Evolutionary conservation across 164 flowering plant genomes (phyloP).

Genomic region (Buxus sempervirens): DNA sequence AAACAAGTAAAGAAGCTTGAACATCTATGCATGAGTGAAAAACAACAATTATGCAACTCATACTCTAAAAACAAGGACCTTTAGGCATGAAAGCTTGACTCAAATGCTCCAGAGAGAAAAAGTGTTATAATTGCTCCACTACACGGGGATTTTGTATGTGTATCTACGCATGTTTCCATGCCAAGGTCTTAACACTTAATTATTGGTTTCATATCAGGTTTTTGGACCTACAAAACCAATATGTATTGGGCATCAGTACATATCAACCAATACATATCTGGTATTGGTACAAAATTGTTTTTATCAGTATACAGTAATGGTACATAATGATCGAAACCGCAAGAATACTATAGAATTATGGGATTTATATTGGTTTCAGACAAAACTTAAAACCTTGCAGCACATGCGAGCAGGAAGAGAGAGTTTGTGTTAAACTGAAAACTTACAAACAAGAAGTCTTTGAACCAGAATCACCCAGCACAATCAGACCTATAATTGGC

Average conservation of each 20-base stretch:
- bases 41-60: too few species aligned
- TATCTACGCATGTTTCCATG: not conserved
- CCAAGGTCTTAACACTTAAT: too few species aligned
- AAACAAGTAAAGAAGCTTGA: slow-evolving; percentile 4
- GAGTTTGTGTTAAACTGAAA: slow-evolving; percentile 10
- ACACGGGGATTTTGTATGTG: not conserved
- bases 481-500: slow-evolving; percentile 57
- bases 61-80: not conserved
- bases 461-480: slow-evolving; percentile 34
- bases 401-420: not conserved
- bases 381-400: too few species aligned
- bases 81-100: not conserved
- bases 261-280: too few species aligned
- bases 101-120: not conserved
- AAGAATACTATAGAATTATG: too few species aligned
- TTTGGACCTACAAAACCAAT: too few species aligned
- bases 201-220: too few species aligned
- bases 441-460: slow-evolving; percentile 68
- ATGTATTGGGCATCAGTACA: too few species aligned
- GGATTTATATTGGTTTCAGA: too few species aligned
- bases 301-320: too few species aligned
- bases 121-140: not conserved
- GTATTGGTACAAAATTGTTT: too few species aligned
- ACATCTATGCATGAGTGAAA: not conserved
- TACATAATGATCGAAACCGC: too few species aligned